These are phyloP conservation scores for Aspergillus brunneoviolaceus DNA, from an alignment of 2,329 filamentous ascomycete genomes.

Conservation along the genomic window DNA sequence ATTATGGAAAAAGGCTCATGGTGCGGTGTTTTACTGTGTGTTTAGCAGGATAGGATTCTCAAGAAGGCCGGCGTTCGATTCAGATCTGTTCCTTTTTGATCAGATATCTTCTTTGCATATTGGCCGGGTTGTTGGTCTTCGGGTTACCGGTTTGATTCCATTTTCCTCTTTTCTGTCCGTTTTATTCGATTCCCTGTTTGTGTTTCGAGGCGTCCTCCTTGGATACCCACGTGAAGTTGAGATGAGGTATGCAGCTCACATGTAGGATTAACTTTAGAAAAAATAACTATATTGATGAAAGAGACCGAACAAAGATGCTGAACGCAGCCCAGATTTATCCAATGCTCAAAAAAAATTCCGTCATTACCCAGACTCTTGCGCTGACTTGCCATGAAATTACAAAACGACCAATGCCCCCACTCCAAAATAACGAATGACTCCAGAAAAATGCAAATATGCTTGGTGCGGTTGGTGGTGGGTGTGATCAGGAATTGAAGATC, in stretches of 20 bases:
- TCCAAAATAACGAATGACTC: neutral
- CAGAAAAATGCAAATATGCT: neutral
- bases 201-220: constrained; percentile 19
- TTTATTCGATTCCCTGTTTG: constrained; percentile 4
- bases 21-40: constrained; percentile 37
- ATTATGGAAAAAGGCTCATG: constrained; percentile 32
- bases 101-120: constrained; percentile 23
- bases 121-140: constrained; percentile 22
- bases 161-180: constrained; percentile 11
- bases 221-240: constrained; percentile 32
- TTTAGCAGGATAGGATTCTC: constrained; percentile 31
- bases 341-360: neutral
- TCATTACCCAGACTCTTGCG: neutral
- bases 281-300: neutral
- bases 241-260: constrained; percentile 19
- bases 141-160: constrained; percentile 16
- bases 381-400: neutral
- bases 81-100: constrained; percentile 19
- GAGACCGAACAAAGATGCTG: neutral
- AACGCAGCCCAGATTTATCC: constrained; percentile 11
- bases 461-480: neutral
- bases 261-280: constrained; percentile 35
- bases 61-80: constrained; percentile 33
- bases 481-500: constrained; percentile 63
- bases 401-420: neutral